These are phyloP conservation scores for Zychaea mexicana DNA, from an alignment of 371 early-diverging fungal species.

Conservation along the genomic window DNA sequence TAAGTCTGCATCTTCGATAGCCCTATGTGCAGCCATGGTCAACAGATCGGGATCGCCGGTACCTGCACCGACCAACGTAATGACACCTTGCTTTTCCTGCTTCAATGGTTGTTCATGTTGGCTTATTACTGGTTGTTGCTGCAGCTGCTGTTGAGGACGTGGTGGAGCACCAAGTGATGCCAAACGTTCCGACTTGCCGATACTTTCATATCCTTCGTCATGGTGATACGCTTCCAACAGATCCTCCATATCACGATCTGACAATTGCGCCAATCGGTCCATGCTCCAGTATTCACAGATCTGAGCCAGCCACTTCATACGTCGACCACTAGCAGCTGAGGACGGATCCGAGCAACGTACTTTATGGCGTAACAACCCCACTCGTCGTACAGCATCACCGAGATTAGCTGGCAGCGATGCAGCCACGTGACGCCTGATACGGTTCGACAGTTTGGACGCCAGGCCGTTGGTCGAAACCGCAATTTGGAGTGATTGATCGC, in stretches of 20 bases:
- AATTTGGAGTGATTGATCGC: conserved; percentile 74
- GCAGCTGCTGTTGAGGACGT: not conserved
- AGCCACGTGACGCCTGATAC: conserved; percentile 65
- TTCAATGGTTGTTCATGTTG: not conserved
- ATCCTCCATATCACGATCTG: conserved; percentile 61
- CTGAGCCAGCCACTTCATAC: conserved; percentile 77
- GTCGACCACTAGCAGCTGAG: conserved; percentile 48
- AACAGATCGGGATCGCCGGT: conserved; percentile 84
- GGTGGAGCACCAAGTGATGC: conserved; percentile 11
- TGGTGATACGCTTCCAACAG: conserved; percentile 68
- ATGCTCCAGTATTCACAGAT: conserved; percentile 79
- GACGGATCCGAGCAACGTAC: conserved; percentile 60
- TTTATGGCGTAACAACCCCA: conserved; percentile 60
- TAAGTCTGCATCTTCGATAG: conserved; percentile 74
- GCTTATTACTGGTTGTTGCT: too few species aligned
- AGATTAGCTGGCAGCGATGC: conserved; percentile 57
- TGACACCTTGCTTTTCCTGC: conserved; percentile 15
- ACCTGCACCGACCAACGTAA: conserved; percentile 87
- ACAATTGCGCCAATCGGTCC: conserved; percentile 58
- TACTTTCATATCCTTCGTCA: conserved; percentile 59
- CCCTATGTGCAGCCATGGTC: conserved; percentile 74
- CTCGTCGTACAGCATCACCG: conserved; percentile 65
- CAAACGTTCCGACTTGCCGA: conserved; percentile 12
- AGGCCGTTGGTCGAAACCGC: conserved; percentile 83
- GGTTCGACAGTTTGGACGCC: conserved; percentile 74